Conservation (phyloP, 2,329 filamentous ascomycete species). For the Drechslerella coelobrocha region DNA sequence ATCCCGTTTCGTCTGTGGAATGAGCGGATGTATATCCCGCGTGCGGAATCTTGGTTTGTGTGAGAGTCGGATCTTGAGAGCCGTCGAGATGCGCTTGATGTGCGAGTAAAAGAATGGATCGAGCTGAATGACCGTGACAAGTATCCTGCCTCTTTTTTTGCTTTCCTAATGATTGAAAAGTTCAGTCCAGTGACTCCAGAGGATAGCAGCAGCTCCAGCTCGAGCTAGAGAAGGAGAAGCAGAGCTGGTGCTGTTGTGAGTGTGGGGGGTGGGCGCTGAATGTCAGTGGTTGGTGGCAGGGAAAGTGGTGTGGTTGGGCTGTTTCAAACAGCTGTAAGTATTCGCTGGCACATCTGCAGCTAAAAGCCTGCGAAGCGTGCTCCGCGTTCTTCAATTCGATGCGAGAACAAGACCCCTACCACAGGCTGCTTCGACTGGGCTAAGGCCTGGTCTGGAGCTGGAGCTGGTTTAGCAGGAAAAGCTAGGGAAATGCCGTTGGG, state of each 20-base stretch:
- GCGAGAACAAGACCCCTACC: slow-evolving; percentile 34
- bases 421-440: too few species aligned
- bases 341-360: slow-evolving; percentile 51
- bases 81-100: neutral
- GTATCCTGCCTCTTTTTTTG: neutral
- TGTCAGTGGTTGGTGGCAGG: slow-evolving; percentile 2
- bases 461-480: too few species aligned
- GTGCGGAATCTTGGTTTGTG: slow-evolving; percentile 2
- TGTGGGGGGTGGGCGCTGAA: neutral
- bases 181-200: slow-evolving; percentile 26
- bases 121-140: neutral
- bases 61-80: slow-evolving; percentile 4
- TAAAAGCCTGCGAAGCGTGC: slow-evolving; percentile 25
- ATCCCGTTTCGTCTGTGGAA: slow-evolving; percentile 23
- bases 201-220: slow-evolving; percentile 3
- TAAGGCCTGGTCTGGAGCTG: too few species aligned
- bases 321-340: slow-evolving; percentile 51
- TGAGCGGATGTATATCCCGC: slow-evolving; percentile 32
- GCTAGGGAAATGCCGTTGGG: too few species aligned
- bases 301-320: slow-evolving; percentile 39
- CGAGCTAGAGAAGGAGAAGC: neutral
- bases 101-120: neutral
- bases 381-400: slow-evolving; percentile 49
- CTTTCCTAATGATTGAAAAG: neutral
- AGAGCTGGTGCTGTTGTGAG: neutral